Base-by-base conservation (phyloP, 768 basidiomycete species). In the Clitopilus passeckerianus region DNA sequence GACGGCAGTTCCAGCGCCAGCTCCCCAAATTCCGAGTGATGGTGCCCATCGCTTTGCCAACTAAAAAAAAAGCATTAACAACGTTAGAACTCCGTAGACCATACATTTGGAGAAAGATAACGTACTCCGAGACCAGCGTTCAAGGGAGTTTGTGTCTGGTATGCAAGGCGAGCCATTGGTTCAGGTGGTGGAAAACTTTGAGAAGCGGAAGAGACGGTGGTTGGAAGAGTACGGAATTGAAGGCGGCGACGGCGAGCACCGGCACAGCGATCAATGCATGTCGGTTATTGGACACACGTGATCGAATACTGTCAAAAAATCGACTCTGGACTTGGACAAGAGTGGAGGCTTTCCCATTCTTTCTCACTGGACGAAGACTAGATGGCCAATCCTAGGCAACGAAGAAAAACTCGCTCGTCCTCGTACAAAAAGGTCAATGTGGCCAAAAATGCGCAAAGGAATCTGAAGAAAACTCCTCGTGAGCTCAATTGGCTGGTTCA, bases 301-400 rank as follows among this genome's bases (percentile, higher is more conserved):
- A 43, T 34, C 46, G 1, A 60, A 4, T 27, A 8, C 46, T 22
- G 3, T 50, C 22, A 5, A 50, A 46, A 50, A 50, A 16, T 50
- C 16, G 46, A n/a, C 16, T 50, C 5, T 50, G n/a, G 22, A 18
- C 10, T 18, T 50, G 5, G 22, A 18, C 16, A 18, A 18, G 18
- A 12, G 10, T 50, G 12, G 7, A 2, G 18, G 5, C 16, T 18
- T 23, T 50, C 3, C 9, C 12, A 41, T 41, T 15, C 46, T 50
- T n/a, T 50, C 12, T 18, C 22, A 20, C 5, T 50, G 16, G 15
- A 50, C 37, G 37, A 41, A 54, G 23, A 41, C 69, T 23, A 30
- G 20, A 97, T 98, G 95, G 93, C 87, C 58, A 98, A 97, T 72
- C 95, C 95, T 64, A 86, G 95, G 58, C 96, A 98, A 74, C 83